A percentile compares a stretch with the other conserved stretches of the same genome.
Evolutionary conservation across 345 rosid species (phyloP).

Genomic region (Murraya paniculata): DNA sequence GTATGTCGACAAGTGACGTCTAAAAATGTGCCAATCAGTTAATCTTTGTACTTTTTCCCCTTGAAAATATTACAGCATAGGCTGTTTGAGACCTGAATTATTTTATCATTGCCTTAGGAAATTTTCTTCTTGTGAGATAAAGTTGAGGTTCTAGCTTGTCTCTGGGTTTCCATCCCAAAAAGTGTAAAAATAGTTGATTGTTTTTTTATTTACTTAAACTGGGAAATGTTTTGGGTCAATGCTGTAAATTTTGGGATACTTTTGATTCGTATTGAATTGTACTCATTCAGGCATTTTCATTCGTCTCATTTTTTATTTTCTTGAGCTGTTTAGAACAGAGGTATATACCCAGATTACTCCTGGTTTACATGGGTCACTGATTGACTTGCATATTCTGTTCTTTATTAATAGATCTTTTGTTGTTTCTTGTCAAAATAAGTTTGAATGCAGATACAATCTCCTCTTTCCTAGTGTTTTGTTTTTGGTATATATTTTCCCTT

Average conservation of each 20-base stretch:
- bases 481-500: background rate
- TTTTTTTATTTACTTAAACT: too few relatives aligned
- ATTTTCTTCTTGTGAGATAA: background rate
- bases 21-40: background rate
- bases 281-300: background rate
- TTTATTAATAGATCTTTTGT: background rate
- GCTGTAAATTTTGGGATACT: background rate
- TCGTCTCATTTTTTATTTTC: background rate
- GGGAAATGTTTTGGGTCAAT: background rate
- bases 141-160: background rate
- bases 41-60: background rate
- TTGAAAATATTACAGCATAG: constrained; percentile 1
- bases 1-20: background rate
- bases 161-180: too few relatives aligned
- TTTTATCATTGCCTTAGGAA: background rate
- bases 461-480: background rate
- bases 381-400: background rate
- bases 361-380: background rate
- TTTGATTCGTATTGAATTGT: background rate
- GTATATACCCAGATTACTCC: background rate
- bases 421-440: background rate
- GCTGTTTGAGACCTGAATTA: background rate
- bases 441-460: background rate
- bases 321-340: background rate
- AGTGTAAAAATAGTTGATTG: too few relatives aligned